Evolutionary conservation across 768 basidiomycete genomes (phyloP), one percentile per base, ranked within the genome.

Genomic region (Phylloporus sp.): DNA sequence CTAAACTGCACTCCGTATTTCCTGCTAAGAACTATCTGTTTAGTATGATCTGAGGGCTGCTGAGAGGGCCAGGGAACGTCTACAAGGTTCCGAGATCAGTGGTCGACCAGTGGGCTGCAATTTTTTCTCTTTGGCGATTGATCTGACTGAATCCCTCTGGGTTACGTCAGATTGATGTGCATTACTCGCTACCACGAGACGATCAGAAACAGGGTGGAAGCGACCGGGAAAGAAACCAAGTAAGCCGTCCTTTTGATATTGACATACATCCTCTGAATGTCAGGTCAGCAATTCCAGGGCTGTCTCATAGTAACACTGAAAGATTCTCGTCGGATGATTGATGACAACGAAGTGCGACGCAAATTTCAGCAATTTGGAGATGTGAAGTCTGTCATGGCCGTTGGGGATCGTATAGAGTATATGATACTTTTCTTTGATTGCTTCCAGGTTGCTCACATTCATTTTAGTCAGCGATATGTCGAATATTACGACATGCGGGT

Each of bases 1-100:
- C 20, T 29, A 8, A 45, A 36, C 41, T 29, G 15, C 8, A 20
- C n/a, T 20, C 21, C 28, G 13, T 15, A 41, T 10, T n/a, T 66
- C 54, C 51, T 36, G n/a, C 50, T 56, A 41, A 57, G 42, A 42
- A 27, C 2, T 1, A 7, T 47, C n/a, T 26, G 24, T 39, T 14
- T 59, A 99, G 96, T 97, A 70, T 65, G 96, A 99, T 66, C 67
- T 96, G 14, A 81, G 96, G 50, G 89, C 91, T 40, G 95, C 96
- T 33, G 90, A 97, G 69, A 77, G 84, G 60, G 95, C 95, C 6
- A 75, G 91, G 64, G 93, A 96, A 48, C 80, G 86, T 38, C 71
- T 98, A 32, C 96, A 99, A 69, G 89, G 88, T 9, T 86, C 84
- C 39, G 81, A 87, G 63, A 86, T 98, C 43, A 85, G 82, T 52